A percentile compares a stretch with the other conserved stretches of the same genome.
Evolutionary conservation across 129 eudicot species (phyloP).

Genomic region (Erigeron canadensis): DNA sequence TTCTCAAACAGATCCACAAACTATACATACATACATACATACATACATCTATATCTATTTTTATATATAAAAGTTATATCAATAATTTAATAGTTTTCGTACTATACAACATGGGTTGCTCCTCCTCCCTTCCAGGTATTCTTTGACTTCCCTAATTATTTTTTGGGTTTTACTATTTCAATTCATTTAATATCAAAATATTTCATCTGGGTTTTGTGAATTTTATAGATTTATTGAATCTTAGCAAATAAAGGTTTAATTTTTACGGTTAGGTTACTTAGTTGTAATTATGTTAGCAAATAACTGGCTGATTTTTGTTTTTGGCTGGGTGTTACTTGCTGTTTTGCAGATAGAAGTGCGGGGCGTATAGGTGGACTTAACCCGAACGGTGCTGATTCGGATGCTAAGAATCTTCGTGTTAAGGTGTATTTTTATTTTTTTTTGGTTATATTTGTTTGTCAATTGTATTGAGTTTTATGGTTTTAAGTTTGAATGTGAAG

Average conservation of each 20-base stretch:
- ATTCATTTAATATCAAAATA: neutral
- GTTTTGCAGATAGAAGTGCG: constrained; percentile 55
- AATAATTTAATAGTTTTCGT: neutral
- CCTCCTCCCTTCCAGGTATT: constrained; percentile 67
- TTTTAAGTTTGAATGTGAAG: too few species aligned
- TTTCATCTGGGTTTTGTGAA: neutral
- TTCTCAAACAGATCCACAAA: constrained; percentile 18
- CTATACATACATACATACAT: neutral
- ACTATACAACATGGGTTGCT: constrained; percentile 51
- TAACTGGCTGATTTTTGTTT: constrained; percentile 3
- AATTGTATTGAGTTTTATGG: too few species aligned
- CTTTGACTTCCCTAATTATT: neutral
- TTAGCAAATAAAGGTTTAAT: neutral
- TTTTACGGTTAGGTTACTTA: too few species aligned
- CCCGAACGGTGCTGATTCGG: constrained; percentile 46
- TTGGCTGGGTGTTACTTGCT: constrained; percentile 10
- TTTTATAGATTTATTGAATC: constrained; percentile 2
- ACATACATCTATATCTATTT: neutral
- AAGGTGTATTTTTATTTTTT: constrained; percentile 55
- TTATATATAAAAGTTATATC: neutral
- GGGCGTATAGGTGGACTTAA: constrained; percentile 65
- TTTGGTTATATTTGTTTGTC: too few species aligned
- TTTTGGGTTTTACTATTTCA: constrained; percentile 20
- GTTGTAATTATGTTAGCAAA: too few species aligned
- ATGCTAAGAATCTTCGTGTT: constrained; percentile 75